A percentile compares a stretch with the other conserved stretches of the same genome.
Conservation (phyloP, 164 flowering plant genomes). For the Dillenia turbinata region DNA sequence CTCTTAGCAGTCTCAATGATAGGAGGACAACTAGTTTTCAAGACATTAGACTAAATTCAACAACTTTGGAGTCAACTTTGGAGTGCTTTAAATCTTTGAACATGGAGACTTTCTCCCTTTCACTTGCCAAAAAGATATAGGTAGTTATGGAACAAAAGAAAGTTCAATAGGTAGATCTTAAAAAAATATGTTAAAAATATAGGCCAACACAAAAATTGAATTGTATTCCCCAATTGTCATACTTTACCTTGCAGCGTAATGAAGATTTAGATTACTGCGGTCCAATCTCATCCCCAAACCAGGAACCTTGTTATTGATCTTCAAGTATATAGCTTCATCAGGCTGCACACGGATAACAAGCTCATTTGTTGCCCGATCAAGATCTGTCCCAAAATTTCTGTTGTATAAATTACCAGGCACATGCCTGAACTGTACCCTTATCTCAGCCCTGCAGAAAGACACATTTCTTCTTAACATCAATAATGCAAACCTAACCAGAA, state of each 20-base stretch:
- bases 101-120: too few relatives aligned
- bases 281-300: slow-evolving; percentile 93
- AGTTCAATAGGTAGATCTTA: too few relatives aligned
- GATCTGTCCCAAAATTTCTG: slow-evolving; percentile 67
- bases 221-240: neutral
- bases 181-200: too few relatives aligned
- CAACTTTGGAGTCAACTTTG: too few relatives aligned
- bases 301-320: slow-evolving; percentile 93
- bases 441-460: slow-evolving; percentile 64
- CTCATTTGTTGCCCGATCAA: slow-evolving; percentile 85
- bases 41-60: too few relatives aligned
- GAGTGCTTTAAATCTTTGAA: too few relatives aligned
- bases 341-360: slow-evolving; percentile 94
- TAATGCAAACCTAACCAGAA: too few relatives aligned
- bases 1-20: too few relatives aligned
- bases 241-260: slow-evolving; percentile 78
- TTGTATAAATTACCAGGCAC: slow-evolving; percentile 91
- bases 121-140: too few relatives aligned
- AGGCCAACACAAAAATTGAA: too few relatives aligned
- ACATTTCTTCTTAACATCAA: neutral
- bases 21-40: too few relatives aligned
- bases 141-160: too few relatives aligned
- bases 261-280: slow-evolving; percentile 79
- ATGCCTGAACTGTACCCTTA: slow-evolving; percentile 90
- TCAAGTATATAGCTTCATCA: slow-evolving; percentile 93